phyloP scores from a whole-genome alignment of 805 yeast species.

The Starmerella sirachaensis region DNA sequence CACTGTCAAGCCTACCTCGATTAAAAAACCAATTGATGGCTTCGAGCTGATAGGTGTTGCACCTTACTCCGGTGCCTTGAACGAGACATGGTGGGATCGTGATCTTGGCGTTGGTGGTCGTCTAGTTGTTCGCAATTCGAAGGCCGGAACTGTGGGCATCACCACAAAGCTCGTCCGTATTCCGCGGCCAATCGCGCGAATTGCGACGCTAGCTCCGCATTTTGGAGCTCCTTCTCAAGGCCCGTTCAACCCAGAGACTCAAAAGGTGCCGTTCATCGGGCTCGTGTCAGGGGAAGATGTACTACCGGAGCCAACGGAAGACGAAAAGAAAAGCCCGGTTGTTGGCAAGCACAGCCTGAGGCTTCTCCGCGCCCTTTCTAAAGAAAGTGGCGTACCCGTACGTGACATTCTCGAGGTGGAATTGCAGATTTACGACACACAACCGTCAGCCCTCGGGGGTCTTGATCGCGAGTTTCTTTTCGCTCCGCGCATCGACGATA shows the following conservation, averaged over 20 bases:
- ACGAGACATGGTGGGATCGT: constrained; percentile 64
- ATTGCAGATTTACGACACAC: constrained; percentile 69
- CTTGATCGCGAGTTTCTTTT: constrained; percentile 61
- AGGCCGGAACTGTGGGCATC: constrained; percentile 19
- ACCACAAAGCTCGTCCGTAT: constrained; percentile 30
- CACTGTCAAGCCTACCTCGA: constrained; percentile 60
- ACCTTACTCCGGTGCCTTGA: constrained; percentile 55
- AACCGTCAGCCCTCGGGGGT: constrained; percentile 69
- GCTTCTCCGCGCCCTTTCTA: constrained; percentile 57
- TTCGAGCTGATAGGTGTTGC: constrained; percentile 72
- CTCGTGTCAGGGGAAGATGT: constrained; percentile 29
- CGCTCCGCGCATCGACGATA: constrained; percentile 77
- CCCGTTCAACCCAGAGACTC: constrained; percentile 69
- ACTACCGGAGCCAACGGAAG: constrained; percentile 38
- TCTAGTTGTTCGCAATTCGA: constrained; percentile 40
- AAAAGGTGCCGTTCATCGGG: constrained; percentile 71
- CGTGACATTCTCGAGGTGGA: constrained; percentile 57
- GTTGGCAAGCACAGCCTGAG: constrained; percentile 56
- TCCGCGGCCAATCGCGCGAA: constrained; percentile 48
- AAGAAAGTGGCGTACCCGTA: constrained; percentile 46
- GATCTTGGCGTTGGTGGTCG: constrained; percentile 80
- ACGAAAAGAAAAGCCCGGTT: constrained; percentile 56
- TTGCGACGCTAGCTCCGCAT: constrained; percentile 80
- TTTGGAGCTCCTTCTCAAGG: constrained; percentile 60
- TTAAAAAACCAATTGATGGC: constrained; percentile 52